Evolutionary conservation across 768 basidiomycete genomes (phyloP), one percentile per base, ranked within the genome.

Genomic region (Boletus sp.): DNA sequence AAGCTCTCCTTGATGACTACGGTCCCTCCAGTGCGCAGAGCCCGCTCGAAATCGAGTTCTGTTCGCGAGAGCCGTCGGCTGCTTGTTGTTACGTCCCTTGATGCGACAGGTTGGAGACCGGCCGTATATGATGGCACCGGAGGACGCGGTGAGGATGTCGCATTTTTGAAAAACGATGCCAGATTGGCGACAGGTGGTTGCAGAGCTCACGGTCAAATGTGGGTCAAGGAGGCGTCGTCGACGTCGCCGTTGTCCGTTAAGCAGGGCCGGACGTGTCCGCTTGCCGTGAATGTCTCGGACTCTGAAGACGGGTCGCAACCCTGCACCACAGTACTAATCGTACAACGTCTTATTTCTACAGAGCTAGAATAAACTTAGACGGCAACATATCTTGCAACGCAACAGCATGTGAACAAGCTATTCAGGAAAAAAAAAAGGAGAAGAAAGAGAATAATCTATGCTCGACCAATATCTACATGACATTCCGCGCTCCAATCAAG

Each of bases 41-140:
- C 90, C 63, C 84, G 83, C 72, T 93, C 90, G 61, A 93, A 93
- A 67, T 90, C 88, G 65, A 87, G 75, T 72, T 90, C 88, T 32
- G 84, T 82, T 38, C 88, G 82, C 40, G 90, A 91, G 42, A 79
- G 68, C 30, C 88, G 81, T 52, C 83, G 80, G 50, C 74, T 75
- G 32, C 64, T 63, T 47, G 65, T 66, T 50, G 66, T 71, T 19
- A 68, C 66, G 72, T 85, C 82, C 48, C 74, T 75, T 11, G 82
- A 78, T 2, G 77, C 80, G 55, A 83, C 75, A 11, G 88, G 84
- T 38, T 80, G 81, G 19, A 87, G 77, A 35, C 78, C 75, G 37
- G 71, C 54, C 5, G 80, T 74, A 58, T 79, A 84, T 5, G 82
- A 69, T 42, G 78, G 76, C 40, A 71, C 72, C 53, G 75, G 70